Evolutionary conservation across 1,139 yeast species (phyloP).

Genomic region (Tardiomyces digboiensis): DNA sequence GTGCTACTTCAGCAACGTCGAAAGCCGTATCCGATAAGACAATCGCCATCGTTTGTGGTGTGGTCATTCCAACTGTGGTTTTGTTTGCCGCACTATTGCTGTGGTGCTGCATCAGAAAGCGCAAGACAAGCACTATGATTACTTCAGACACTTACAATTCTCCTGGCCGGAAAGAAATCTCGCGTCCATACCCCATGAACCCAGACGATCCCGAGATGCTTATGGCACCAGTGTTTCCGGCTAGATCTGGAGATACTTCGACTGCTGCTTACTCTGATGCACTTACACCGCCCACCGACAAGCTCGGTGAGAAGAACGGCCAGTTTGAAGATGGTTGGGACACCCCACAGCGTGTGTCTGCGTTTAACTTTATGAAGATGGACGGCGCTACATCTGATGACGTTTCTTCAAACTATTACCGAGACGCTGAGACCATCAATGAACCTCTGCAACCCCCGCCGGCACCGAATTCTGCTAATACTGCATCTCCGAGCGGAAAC

Average conservation of each 20-base stretch:
- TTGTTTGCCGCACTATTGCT: slow-evolving; percentile 40
- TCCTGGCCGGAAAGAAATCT: neutral
- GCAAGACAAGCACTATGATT: slow-evolving; percentile 31
- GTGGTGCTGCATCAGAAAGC: slow-evolving; percentile 49
- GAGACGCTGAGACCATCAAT: neutral
- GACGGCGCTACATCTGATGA: slow-evolving; percentile 14
- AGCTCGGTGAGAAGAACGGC: neutral
- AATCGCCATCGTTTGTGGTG: slow-evolving; percentile 82
- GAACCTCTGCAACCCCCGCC: neutral
- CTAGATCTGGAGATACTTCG: neutral
- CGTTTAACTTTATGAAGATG: slow-evolving; percentile 26
- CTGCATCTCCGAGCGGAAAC: neutral
- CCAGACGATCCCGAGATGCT: neutral
- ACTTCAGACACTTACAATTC: slow-evolving; percentile 5
- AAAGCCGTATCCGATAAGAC: slow-evolving; percentile 30
- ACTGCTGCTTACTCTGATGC: neutral
- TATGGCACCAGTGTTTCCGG: neutral
- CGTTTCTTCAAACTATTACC: slow-evolving; percentile 1
- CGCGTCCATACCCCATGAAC: neutral
- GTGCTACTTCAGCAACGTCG: slow-evolving; percentile 16
- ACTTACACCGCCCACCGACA: neutral
- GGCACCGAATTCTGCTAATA: neutral
- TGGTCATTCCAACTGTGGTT: slow-evolving; percentile 59
- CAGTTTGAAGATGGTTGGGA: slow-evolving; percentile 15
- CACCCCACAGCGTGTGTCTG: slow-evolving; percentile 27